A percentile compares a stretch with the other conserved stretches of the same genome.
Conservation (phyloP, 2,329 filamentous ascomycete genomes). For the Calonectria leucothoes region DNA sequence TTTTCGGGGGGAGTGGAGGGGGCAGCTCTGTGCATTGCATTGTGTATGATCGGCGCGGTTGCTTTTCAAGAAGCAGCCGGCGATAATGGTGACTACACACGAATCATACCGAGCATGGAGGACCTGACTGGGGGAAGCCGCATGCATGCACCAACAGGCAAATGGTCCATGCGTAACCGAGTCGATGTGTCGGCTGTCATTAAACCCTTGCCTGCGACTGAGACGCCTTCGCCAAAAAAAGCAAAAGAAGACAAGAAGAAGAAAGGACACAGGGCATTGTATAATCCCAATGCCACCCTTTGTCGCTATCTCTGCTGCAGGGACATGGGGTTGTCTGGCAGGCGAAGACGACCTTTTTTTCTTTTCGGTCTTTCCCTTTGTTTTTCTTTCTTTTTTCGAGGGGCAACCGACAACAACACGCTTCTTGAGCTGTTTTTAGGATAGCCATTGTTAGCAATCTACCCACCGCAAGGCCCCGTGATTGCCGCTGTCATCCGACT, state of each 20-base stretch:
- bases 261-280: background rate
- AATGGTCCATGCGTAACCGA: constrained; percentile 1
- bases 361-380: constrained; percentile 5
- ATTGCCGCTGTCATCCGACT: constrained; percentile 15
- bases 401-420: background rate
- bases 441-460: background rate
- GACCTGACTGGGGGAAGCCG: background rate
- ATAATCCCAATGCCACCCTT: background rate
- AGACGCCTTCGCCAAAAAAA: background rate
- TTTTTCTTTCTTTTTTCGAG: background rate
- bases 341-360: constrained; percentile 6
- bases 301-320: background rate
- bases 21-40: background rate
- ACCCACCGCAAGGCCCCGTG: background rate
- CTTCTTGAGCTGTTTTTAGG: constrained; percentile 1
- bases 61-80: background rate
- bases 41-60: background rate
- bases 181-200: constrained; percentile 3
- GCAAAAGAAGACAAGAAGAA: background rate
- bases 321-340: background rate
- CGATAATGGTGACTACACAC: background rate
- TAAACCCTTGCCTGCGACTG: background rate
- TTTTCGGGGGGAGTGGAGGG: background rate
- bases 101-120: background rate
- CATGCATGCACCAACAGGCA: background rate